Evolutionary conservation across 345 rosid species (phyloP), one percentile per base, ranked within the genome.

Genomic region (Odontarrhena argentea): DNA sequence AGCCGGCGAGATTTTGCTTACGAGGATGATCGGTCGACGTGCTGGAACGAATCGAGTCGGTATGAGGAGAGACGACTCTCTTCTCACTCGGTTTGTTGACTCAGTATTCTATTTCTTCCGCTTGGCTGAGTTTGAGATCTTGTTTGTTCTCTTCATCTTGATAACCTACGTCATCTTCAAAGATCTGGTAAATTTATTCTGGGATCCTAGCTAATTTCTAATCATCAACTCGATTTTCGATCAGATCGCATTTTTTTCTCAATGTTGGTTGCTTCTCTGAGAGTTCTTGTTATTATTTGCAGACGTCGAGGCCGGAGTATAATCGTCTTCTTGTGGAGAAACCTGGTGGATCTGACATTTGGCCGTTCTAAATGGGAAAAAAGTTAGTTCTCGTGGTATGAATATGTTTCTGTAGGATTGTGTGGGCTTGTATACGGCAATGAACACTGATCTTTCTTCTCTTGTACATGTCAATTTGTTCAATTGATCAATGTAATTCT

Each of bases 121-220:
- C 61, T 67, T 74, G 6, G 78, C 74, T 56, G 78, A 74, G 69
- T 68, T 74, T 41, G 78, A 74, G 78, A 74, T 74, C 74, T 11
- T 74, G 26, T 74, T 67, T 10, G 74, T 74, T 9, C 69, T 74
- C 32, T 74, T 74, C 69, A 22, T 68, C 60, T 0, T 74, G 2
- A 62, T 74, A 13, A n/a, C 69, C 34, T 74, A 67, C 53, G 46
- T 32, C 44, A 74, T 74, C 63, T 74, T 74, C 74, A 74, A 74
- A 40, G 77, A 74, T 67, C 77, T 74, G 74, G 77, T 74, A 65
- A 35, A 11, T 42, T 50, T 40, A 22, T 6, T 15, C 5, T 7
- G 7, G 0, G 3, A 13, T 36, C 30, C 11, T 10, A 6, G 9
- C 10, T 38, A 25, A 9, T 13, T 55, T 1, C 55, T 9, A 34